Percentiles rank a stretch among this genome's conserved stretches.
Conservation (phyloP, 306 rosid species). For the Rubus idaeus region DNA sequence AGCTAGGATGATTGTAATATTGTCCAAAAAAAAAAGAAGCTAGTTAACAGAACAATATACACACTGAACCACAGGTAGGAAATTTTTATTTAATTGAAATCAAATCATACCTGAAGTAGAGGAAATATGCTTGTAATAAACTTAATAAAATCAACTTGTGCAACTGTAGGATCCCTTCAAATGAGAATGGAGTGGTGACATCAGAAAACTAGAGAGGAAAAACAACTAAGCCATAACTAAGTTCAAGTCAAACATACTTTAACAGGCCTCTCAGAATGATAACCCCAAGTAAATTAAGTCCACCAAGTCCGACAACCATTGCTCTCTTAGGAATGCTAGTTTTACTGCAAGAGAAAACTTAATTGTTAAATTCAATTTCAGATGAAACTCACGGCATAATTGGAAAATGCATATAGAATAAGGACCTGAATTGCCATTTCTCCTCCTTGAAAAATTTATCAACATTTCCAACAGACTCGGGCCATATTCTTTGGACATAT, state of each 20-base stretch:
- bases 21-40: too few species aligned
- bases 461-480: conserved; percentile 80
- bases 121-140: conserved; percentile 80
- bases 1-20: too few species aligned
- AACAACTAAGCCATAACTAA: conserved; percentile 13
- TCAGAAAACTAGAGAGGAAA: conserved; percentile 25
- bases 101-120: conserved; percentile 69
- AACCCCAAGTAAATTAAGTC: conserved; percentile 89
- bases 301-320: conserved; percentile 83
- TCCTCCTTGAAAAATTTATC: conserved; percentile 79
- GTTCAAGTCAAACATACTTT: conserved; percentile 55
- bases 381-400: conserved; percentile 17
- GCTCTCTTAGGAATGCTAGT: conserved; percentile 66
- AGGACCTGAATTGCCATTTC: conserved; percentile 82
- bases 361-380: conserved; percentile 18
- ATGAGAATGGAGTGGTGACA: conserved; percentile 25
- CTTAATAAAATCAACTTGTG: conserved; percentile 70
- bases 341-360: conserved; percentile 55
- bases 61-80: conserved; percentile 1
- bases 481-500: conserved; percentile 87
- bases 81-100: background rate
- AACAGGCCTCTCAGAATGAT: conserved; percentile 85
- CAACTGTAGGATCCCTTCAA: conserved; percentile 61
- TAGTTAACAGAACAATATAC: background rate
- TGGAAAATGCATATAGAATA: background rate